phyloP scores from a whole-genome alignment of 1,284 basidiomycete genomes.

The Sparassis latifolia region DNA sequence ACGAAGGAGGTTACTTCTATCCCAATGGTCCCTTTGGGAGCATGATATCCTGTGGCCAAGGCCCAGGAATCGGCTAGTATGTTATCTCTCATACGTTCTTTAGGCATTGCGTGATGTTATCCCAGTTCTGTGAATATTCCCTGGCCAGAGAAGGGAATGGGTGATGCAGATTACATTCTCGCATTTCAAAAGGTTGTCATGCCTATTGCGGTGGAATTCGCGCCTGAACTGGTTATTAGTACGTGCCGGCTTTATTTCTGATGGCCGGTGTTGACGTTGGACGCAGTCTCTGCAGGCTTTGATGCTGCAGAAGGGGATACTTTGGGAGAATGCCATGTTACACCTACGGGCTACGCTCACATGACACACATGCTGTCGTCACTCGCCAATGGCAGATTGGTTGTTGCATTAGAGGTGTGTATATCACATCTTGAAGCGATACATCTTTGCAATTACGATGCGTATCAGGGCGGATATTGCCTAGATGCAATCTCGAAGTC shows the following conservation, averaged over 20 bases:
- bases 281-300: conserved; percentile 91
- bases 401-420: conserved; percentile 88
- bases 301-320: conserved; percentile 93
- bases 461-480: conserved; percentile 86
- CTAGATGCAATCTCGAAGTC: conserved; percentile 85
- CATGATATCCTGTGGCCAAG: conserved; percentile 81
- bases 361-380: conserved; percentile 96
- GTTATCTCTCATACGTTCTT: conserved; percentile 3
- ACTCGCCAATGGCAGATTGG: conserved; percentile 85
- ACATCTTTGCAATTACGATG: background rate
- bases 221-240: conserved; percentile 96
- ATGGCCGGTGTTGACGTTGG: background rate
- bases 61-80: conserved; percentile 74
- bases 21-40: conserved; percentile 89
- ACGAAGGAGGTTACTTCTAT: conserved; percentile 89
- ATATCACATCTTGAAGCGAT: background rate
- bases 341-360: conserved; percentile 93
- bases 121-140: conserved; percentile 90
- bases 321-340: conserved; percentile 86
- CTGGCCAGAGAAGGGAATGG: conserved; percentile 87
- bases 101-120: conserved; percentile 7
- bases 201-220: conserved; percentile 96
- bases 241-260: conserved; percentile 22
- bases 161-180: conserved; percentile 93
- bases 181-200: conserved; percentile 95